Conservation (phyloP, 2,329 filamentous ascomycete species). For the Paracoccidioides brasiliensis region DNA sequence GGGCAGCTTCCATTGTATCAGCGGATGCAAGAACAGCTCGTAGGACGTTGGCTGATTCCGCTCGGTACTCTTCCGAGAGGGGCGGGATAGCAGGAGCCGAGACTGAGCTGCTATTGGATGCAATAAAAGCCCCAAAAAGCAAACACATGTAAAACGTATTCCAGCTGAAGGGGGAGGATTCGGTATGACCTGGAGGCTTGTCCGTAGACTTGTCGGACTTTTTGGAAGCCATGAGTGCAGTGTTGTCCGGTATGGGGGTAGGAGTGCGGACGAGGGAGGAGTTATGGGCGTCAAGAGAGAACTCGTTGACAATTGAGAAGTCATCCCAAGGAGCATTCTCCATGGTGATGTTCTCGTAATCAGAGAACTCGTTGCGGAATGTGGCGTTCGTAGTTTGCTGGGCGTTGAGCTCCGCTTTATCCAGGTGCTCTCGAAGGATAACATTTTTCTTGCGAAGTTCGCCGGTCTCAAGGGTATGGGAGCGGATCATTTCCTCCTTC, state of each 20-base stretch:
- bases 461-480: slow-evolving; percentile 78
- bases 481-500: slow-evolving; percentile 81
- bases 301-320: slow-evolving; percentile 61
- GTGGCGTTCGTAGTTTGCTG: slow-evolving; percentile 31
- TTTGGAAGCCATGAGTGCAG: slow-evolving; percentile 26
- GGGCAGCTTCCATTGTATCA: slow-evolving; percentile 32
- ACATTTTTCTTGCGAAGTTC: slow-evolving; percentile 87
- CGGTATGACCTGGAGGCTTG: slow-evolving; percentile 35
- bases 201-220: slow-evolving; percentile 26
- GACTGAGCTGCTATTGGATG: slow-evolving; percentile 65
- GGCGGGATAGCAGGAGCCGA: slow-evolving; percentile 42
- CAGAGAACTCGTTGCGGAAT: slow-evolving; percentile 59
- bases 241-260: slow-evolving; percentile 18
- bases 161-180: slow-evolving; percentile 55
- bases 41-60: slow-evolving; percentile 35
- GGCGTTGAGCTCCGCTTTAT: slow-evolving; percentile 32
- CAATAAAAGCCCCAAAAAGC: slow-evolving; percentile 88
- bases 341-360: slow-evolving; percentile 76
- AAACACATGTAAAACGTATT: slow-evolving; percentile 84
- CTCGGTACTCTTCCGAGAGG: slow-evolving; percentile 35
- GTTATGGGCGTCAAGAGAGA: slow-evolving; percentile 29
- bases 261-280: slow-evolving; percentile 17
- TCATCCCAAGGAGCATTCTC: slow-evolving; percentile 66
- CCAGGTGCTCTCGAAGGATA: slow-evolving; percentile 56
- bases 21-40: slow-evolving; percentile 34